These are phyloP conservation scores for Jackrogersella multiformis DNA, from an alignment of 495 filamentous ascomycete species.

Conservation along the genomic window DNA sequence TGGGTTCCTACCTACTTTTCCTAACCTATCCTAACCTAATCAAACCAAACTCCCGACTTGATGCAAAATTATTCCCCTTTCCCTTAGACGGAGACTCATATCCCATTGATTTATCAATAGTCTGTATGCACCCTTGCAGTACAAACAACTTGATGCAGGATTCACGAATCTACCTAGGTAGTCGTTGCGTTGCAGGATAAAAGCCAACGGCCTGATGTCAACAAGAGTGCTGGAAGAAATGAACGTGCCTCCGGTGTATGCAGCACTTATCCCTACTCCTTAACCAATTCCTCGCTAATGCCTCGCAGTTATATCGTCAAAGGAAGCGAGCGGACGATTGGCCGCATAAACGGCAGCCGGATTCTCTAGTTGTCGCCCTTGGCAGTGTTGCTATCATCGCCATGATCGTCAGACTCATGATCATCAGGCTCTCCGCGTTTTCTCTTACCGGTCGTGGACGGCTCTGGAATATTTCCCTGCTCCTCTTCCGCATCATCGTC, in stretches of 20 bases:
- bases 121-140: slow-evolving; percentile 30
- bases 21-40: slow-evolving; percentile 6
- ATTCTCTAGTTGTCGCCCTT: slow-evolving; percentile 19
- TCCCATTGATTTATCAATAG: slow-evolving; percentile 12
- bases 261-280: slow-evolving; percentile 22
- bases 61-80: slow-evolving; percentile 32
- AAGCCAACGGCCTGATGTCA: slow-evolving; percentile 5
- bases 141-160: slow-evolving; percentile 2
- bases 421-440: slow-evolving; percentile 59
- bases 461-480: slow-evolving; percentile 48
- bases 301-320: slow-evolving; percentile 22
- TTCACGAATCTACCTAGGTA: neutral
- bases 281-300: slow-evolving; percentile 24
- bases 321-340: slow-evolving; percentile 20
- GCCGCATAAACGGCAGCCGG: slow-evolving; percentile 23
- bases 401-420: slow-evolving; percentile 13
- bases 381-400: slow-evolving; percentile 22
- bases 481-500: slow-evolving; percentile 53
- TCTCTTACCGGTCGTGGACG: slow-evolving; percentile 57
- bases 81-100: slow-evolving; percentile 7
- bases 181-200: slow-evolving; percentile 15
- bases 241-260: slow-evolving; percentile 18
- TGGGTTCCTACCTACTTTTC: slow-evolving; percentile 18
- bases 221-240: slow-evolving; percentile 15
- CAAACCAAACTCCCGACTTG: slow-evolving; percentile 20